These are phyloP conservation scores for Alternaria tenuissima DNA, from an alignment of 2,329 filamentous ascomycete species.

Conservation along the genomic window DNA sequence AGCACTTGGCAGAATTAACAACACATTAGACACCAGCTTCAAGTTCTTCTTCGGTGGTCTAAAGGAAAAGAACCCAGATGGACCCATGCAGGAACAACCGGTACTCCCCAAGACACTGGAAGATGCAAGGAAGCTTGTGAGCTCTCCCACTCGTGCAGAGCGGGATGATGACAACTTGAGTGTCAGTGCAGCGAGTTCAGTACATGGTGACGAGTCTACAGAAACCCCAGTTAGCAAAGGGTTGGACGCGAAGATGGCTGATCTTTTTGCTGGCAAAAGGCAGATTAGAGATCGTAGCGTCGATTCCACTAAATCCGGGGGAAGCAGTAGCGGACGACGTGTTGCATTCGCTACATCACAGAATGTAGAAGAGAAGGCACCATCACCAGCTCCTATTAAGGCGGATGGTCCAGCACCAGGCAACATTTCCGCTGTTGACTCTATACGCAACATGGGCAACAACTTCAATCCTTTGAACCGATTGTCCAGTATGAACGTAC, in stretches of 20 bases:
- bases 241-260: conserved; percentile 68
- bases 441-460: conserved; percentile 81
- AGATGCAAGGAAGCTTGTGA: conserved; percentile 88
- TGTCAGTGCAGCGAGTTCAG: conserved; percentile 61
- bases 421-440: conserved; percentile 74
- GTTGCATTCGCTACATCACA: conserved; percentile 56
- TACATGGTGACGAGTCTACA: conserved; percentile 54
- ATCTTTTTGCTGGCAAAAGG: conserved; percentile 73
- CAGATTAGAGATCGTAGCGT: conserved; percentile 74
- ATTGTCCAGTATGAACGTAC: conserved; percentile 75
- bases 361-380: conserved; percentile 34
- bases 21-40: conserved; percentile 88
- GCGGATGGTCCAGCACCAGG: conserved; percentile 35
- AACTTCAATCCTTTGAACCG: conserved; percentile 84
- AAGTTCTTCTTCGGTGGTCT: conserved; percentile 91
- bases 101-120: conserved; percentile 87
- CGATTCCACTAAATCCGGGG: conserved; percentile 74
- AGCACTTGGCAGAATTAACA: conserved; percentile 89
- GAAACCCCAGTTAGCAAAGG: conserved; percentile 39
- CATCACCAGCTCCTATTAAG: conserved; percentile 30
- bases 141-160: conserved; percentile 65
- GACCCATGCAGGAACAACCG: conserved; percentile 44
- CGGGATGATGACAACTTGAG: conserved; percentile 61
- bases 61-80: conserved; percentile 67
- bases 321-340: conserved; percentile 68